Evolutionary conservation across 495 filamentous ascomycete species (phyloP), one percentile per base, ranked within the genome.

Genomic region (Lasiosphaeriaceae sp.): DNA sequence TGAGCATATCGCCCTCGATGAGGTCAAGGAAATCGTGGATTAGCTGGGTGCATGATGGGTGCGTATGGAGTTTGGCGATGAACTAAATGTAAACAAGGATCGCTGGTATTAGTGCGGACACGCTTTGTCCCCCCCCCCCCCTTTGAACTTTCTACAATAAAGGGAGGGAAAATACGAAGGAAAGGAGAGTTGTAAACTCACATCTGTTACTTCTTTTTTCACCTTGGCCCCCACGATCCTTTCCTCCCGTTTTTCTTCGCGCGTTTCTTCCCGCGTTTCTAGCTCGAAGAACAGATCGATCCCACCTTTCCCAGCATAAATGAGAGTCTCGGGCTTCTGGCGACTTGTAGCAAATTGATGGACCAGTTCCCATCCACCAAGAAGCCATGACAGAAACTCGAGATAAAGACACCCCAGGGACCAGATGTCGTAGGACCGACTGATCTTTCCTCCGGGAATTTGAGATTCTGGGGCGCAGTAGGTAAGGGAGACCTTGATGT

Each of bases 361-460:
- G 47, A 56, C 29, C 9, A 50, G 2, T 47, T 63, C 26, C 57
- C 54, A 39, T 26, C 49, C 52, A 26, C 52, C 41, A 44, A 63
- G 47, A 39, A 54, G 41, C 65, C 65, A 67, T 3, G 59, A 55
- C 22, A 58, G n/a, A 21, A 68, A 59, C 54, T 68, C 63, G n/a
- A 68, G 60, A 48, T 61, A 60, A 22, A 68, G 46, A 46, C 65
- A 68, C 16, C 65, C 65, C 14, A 68, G 51, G 21, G 55, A 52
- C 63, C 65, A 68, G 26, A 68, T 66, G 48, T 68, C 65, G 50
- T 55, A 68, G 3, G 50, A 54, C 9, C 24, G 22, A 4, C 43
- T 14, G 12, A 50, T 34, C 39, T 60, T 35, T 3, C 11, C 54
- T 1, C 22, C 47, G 4, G 19, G 21, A 1, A 64, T 12, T 7